phyloP scores from a whole-genome alignment of 176 grass and related monocot species.

The Alloteropsis semialata region DNA sequence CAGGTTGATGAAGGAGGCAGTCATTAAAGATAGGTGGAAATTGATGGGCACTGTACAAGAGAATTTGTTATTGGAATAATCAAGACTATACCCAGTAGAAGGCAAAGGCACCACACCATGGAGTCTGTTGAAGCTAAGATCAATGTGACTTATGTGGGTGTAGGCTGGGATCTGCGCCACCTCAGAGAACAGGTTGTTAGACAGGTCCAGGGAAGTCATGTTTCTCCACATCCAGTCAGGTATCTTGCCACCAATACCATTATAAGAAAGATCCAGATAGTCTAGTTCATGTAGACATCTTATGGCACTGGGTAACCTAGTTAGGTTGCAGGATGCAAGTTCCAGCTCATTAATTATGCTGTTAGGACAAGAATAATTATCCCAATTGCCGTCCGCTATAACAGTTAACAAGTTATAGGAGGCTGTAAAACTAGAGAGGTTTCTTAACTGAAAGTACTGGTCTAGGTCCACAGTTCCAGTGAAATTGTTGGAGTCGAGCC shows the following conservation, averaged over 20 bases:
- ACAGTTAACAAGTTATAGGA: slow-evolving; percentile 30
- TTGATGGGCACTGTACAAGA: not conserved
- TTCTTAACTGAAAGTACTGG: slow-evolving; percentile 2
- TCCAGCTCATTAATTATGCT: too few relatives aligned
- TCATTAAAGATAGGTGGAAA: not conserved
- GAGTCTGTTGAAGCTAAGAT: slow-evolving; percentile 25
- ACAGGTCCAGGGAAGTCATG: slow-evolving; percentile 5
- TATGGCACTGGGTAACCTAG: not conserved
- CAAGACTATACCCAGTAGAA: fast-evolving
- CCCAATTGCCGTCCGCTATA: too few relatives aligned
- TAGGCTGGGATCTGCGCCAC: not conserved
- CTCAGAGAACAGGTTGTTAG: slow-evolving; percentile 35
- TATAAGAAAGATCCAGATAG: slow-evolving; percentile 46
- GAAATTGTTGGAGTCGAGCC: not conserved
- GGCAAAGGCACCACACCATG: not conserved
- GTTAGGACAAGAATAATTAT: too few relatives aligned
- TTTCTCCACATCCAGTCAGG: slow-evolving; percentile 48
- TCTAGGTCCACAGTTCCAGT: slow-evolving; percentile 31
- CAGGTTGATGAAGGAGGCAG: not conserved
- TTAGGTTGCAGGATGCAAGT: not conserved
- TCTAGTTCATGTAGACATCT: slow-evolving; percentile 4
- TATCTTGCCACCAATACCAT: slow-evolving; percentile 41
- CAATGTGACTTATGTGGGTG: not conserved
- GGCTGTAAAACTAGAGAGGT: slow-evolving; percentile 4
- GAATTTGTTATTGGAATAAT: slow-evolving; percentile 24